Base-by-base conservation (phyloP, 1,284 basidiomycete genomes). In the Leccinum fuscescens region DNA sequence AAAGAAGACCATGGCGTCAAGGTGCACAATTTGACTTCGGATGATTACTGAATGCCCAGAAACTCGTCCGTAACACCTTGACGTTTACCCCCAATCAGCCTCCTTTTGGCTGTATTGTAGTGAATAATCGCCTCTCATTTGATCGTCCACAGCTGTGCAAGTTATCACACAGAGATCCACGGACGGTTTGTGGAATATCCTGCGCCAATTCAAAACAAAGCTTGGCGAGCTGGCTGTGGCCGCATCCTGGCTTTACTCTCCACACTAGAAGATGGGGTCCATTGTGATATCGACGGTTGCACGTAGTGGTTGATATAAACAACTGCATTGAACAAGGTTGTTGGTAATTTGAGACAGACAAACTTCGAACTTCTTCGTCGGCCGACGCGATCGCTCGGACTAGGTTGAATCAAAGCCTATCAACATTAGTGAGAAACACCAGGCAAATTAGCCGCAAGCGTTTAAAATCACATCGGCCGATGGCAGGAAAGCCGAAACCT, bases 381-480 rank as follows among this genome's bases (percentile, higher is more conserved):
- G 69, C 69, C 69, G 67, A 67, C 3, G 20, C 9, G 12, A 12
- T 31, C 48, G n/a, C 39, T 42, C 39, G n/a, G 39, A 17, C 33
- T 12, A 6, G 7, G 22, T 37, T 20, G 20, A n/a, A 24, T 14
- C 4, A 29, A 14, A 22, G 20, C 20, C 22, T 12, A 31, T 61
- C 31, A 3, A 14, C 17, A 11, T 33, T 8, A 8, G 20, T 4
- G 6, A 35, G 6, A 4, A 39, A 6, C 29, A 5, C 14, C 1
- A n/a, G 22, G 4, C 24, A 15, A n/a, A 5, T 50, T 7, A 46
- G 20, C 20, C 20, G 12, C 14, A 14, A 46, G 27, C 24, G 11
- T 7, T 12, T n/a, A 42, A 3, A 3, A 14, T 29, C n/a, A 20
- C 33, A 31, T 72, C 68, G 70, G 68, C 68, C 68, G 71, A 73